Conservation (phyloP, 345 rosid genomes). For the Limnanthes douglasii region DNA sequence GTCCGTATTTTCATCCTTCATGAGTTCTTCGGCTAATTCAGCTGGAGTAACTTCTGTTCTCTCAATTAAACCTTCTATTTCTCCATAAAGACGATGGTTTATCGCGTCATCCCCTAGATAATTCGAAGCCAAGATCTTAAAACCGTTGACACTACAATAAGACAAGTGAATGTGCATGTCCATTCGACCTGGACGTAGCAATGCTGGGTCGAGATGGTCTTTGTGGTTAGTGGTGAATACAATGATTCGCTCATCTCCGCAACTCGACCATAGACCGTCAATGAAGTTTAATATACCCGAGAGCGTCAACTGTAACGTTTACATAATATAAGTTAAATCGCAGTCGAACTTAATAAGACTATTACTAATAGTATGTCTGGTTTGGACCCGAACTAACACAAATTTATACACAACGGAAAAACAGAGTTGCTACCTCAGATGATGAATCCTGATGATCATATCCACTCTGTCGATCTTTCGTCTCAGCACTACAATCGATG, state of each 20-base stretch:
- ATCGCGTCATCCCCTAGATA: slow-evolving; percentile 6
- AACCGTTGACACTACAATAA: slow-evolving; percentile 14
- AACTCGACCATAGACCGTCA: slow-evolving; percentile 14
- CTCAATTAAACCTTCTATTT: slow-evolving; percentile 7
- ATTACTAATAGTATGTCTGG: too few relatives aligned
- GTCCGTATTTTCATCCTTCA: slow-evolving; percentile 13
- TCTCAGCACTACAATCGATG: slow-evolving; percentile 37
- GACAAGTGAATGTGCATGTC: slow-evolving; percentile 33
- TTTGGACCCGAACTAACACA: too few relatives aligned
- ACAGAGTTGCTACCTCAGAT: too few relatives aligned
- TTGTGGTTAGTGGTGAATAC: slow-evolving; percentile 14
- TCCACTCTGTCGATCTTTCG: slow-evolving; percentile 22
- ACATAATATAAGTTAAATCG: too few relatives aligned
- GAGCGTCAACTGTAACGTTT: slow-evolving; percentile 10
- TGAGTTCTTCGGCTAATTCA: slow-evolving; percentile 15
- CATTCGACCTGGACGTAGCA: slow-evolving; percentile 34
- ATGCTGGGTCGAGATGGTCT: slow-evolving; percentile 19
- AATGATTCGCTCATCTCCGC: slow-evolving; percentile 13
- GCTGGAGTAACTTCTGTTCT: slow-evolving; percentile 12
- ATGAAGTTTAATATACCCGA: slow-evolving; percentile 14
- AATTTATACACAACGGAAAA: too few relatives aligned
- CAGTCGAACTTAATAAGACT: too few relatives aligned
- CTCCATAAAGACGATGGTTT: slow-evolving; percentile 6
- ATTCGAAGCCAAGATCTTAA: slow-evolving; percentile 11
- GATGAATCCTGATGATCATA: neutral